Base-by-base conservation (phyloP, 2,329 filamentous ascomycete genomes). In the Pseudogymnoascus sp. region DNA sequence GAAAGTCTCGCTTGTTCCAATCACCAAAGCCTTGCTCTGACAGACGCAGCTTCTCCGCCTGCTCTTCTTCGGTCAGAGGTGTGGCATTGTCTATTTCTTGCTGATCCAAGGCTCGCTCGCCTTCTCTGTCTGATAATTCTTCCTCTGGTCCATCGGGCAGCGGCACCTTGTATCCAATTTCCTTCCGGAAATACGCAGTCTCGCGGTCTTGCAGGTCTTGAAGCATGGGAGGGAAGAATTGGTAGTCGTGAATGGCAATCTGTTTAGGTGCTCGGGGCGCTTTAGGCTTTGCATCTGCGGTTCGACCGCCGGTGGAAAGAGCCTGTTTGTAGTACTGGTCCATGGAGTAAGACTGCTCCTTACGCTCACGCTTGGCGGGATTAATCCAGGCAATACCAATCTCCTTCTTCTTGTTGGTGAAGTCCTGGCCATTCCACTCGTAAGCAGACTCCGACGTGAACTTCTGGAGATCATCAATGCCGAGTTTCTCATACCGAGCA, bases 341-440 rank as follows among this genome's bases (percentile, higher is more conserved):
- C 77, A 99, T 96, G 0, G 92, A 96, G 72, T 99, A 99, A 4
- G 90, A 91, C 71, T 96, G 91, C 70, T 97, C 92, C 74, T 97
- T 99, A 69, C 94, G 89, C 76, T 99, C 95, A 73, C 94, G 92
- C 79, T 99, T 99, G 13, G 92, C 86, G 2, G 94, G 95, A 68
- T 99, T 96, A 76, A 99, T 99, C 95, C 95, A 99, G 69, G 80
- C 92, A 65, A 96, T 82, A 56, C 90, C 90, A 64, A 96, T 90
- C 57, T 95, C 90, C 73, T 95, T 95, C 76, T 95, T 95, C 70
- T 86, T 83, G 61, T 88, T 89, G 59, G 91, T 89, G 72, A 99
- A 99, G 68, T 92, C 92, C 74, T 97, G 87, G 52, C 94, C 94
- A 65, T 99, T 99, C 95, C 95, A 99, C 71, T 97, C 94, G 69